phyloP scores from a whole-genome alignment of 1,284 basidiomycete species.

The Meira miltonrushii region DNA sequence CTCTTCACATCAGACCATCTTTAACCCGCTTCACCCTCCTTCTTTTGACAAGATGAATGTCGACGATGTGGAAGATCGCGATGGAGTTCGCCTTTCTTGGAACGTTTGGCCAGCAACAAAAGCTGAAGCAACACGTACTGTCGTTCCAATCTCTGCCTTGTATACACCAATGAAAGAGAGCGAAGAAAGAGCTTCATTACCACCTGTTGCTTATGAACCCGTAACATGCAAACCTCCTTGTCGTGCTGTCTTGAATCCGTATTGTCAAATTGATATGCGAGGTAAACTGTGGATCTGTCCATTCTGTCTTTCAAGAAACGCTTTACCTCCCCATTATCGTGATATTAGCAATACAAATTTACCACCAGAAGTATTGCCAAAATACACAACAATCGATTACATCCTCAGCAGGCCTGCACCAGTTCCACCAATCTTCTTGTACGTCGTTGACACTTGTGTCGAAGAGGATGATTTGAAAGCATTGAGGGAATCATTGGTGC shows the following conservation, averaged over 20 bases:
- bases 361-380: constrained; percentile 88
- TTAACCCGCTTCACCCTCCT: no score
- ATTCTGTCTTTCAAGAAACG: constrained; percentile 92
- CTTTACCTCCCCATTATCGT: constrained; percentile 98
- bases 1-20: no score
- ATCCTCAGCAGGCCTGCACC: constrained; percentile 84
- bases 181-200: constrained; percentile 85
- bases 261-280: constrained; percentile 97
- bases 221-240: constrained; percentile 97
- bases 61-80: constrained; percentile 53
- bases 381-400: constrained; percentile 99
- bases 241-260: constrained; percentile 93
- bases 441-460: constrained; percentile 94
- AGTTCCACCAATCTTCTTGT: constrained; percentile 91
- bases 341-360: constrained; percentile 96
- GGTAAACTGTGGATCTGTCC: constrained; percentile 99
- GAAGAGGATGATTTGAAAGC: constrained; percentile 95
- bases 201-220: constrained; percentile 94
- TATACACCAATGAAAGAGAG: constrained; percentile 94
- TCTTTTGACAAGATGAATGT: constrained; percentile 23
- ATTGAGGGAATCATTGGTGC: constrained; percentile 82
- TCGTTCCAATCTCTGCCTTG: constrained; percentile 95
- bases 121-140: constrained; percentile 94
- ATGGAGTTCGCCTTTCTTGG: constrained; percentile 66
- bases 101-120: constrained; percentile 97